phyloP scores from a whole-genome alignment of 2,329 filamentous ascomycete genomes.

The Leptodontidium sp. region DNA sequence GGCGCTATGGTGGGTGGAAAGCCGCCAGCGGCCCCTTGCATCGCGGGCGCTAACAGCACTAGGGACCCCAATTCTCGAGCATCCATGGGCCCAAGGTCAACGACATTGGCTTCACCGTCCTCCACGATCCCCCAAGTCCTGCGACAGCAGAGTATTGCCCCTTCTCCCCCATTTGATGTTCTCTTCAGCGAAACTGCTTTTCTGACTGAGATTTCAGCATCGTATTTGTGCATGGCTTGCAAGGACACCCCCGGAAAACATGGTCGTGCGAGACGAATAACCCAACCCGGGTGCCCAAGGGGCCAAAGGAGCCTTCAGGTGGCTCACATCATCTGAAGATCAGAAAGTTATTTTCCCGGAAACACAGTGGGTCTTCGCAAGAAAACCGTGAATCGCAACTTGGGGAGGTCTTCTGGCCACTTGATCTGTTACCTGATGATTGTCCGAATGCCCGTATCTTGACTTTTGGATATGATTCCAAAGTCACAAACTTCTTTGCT shows the following conservation, averaged over 20 bases:
- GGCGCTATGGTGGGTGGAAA: neutral
- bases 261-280: slow-evolving; percentile 21
- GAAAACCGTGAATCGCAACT: neutral
- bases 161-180: slow-evolving; percentile 6
- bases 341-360: slow-evolving; percentile 24
- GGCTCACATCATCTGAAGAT: neutral
- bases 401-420: slow-evolving; percentile 35
- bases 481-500: slow-evolving; percentile 33
- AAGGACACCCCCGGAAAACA: slow-evolving; percentile 32
- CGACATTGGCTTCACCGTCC: slow-evolving; percentile 29
- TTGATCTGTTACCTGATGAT: slow-evolving; percentile 35
- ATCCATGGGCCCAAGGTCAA: slow-evolving; percentile 20
- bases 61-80: neutral
- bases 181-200: neutral
- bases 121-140: slow-evolving; percentile 28
- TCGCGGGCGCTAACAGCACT: neutral
- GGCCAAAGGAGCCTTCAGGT: neutral
- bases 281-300: neutral
- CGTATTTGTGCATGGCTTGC: slow-evolving; percentile 33
- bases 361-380: slow-evolving; percentile 11
- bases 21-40: neutral
- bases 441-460: slow-evolving; percentile 33
- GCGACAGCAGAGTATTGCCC: slow-evolving; percentile 28
- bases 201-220: slow-evolving; percentile 14
- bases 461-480: slow-evolving; percentile 39